These are phyloP conservation scores for Pichia inconspicua DNA, from an alignment of 1,139 yeast genomes.

Conservation along the genomic window DNA sequence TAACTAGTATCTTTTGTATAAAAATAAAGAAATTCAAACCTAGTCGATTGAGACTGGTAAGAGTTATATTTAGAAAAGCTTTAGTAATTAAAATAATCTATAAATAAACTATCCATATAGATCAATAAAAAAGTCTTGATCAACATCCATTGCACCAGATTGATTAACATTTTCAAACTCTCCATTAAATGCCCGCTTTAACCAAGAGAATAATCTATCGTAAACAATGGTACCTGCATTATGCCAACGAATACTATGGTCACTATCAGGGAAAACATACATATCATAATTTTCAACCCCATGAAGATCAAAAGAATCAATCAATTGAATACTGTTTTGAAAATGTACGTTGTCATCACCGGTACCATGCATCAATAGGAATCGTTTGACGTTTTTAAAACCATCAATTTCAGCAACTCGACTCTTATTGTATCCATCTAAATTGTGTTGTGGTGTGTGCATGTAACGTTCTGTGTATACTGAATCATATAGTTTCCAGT, in stretches of 20 bases:
- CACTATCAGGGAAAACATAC: slow-evolving; percentile 73
- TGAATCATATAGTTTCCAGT: slow-evolving; percentile 69
- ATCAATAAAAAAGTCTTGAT: slow-evolving; percentile 11
- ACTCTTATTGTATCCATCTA: slow-evolving; percentile 46
- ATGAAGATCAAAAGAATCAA: slow-evolving; percentile 53
- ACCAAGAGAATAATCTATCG: slow-evolving; percentile 57
- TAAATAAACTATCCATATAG: slow-evolving; percentile 14
- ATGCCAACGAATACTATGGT: slow-evolving; percentile 63
- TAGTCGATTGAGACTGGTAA: no score
- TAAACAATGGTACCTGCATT: slow-evolving; percentile 61
- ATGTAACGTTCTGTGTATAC: slow-evolving; percentile 74
- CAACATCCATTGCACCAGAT: neutral
- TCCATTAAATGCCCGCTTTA: slow-evolving; percentile 46
- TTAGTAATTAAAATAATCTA: neutral
- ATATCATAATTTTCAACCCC: slow-evolving; percentile 64
- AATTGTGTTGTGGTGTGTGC: slow-evolving; percentile 60
- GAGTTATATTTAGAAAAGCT: neutral
- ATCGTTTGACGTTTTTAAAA: slow-evolving; percentile 46
- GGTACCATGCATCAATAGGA: slow-evolving; percentile 68
- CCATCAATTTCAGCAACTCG: slow-evolving; percentile 44
- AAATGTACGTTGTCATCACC: slow-evolving; percentile 82
- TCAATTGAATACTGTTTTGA: slow-evolving; percentile 58
- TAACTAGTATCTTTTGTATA: neutral
- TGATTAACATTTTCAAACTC: slow-evolving; percentile 26
- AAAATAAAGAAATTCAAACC: no score